phyloP scores from a whole-genome alignment of 495 filamentous ascomycete species.

The Arthonia radiata region DNA sequence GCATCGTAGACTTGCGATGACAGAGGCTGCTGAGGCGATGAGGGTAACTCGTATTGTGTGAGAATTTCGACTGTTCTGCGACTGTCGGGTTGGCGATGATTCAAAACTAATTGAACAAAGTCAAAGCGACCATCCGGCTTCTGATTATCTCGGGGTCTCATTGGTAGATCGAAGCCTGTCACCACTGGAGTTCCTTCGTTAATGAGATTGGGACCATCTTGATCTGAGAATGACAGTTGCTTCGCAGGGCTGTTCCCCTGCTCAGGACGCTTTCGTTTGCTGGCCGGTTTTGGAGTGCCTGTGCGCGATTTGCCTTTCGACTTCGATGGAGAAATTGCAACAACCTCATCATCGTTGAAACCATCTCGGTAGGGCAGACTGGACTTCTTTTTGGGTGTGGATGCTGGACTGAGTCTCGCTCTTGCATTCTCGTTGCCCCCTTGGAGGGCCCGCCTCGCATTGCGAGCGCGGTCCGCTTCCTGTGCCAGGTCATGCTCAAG shows the following conservation, averaged over 20 bases:
- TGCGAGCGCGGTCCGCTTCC: slow-evolving; percentile 23
- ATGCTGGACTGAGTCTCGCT: slow-evolving; percentile 10
- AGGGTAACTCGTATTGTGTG: slow-evolving; percentile 26
- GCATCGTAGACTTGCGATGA: slow-evolving; percentile 33
- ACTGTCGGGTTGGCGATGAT: slow-evolving; percentile 23
- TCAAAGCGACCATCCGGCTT: slow-evolving; percentile 16
- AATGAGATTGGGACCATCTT: no score
- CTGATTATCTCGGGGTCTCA: no score
- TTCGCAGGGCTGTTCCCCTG: slow-evolving; percentile 28
- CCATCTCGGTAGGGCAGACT: slow-evolving; percentile 37
- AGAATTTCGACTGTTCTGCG: slow-evolving; percentile 30
- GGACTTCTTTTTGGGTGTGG: slow-evolving; percentile 31
- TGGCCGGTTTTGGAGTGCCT: slow-evolving; percentile 29
- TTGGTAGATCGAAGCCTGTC: no score
- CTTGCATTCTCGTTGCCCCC: background rate
- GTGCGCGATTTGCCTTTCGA: slow-evolving; percentile 23
- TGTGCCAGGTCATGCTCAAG: slow-evolving; percentile 39
- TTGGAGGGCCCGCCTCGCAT: slow-evolving; percentile 13
- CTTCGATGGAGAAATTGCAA: slow-evolving; percentile 31
- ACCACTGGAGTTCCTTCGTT: no score
- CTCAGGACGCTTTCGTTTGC: slow-evolving; percentile 36
- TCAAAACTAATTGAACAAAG: slow-evolving; percentile 29
- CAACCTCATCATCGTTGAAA: slow-evolving; percentile 47
- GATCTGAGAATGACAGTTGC: slow-evolving; percentile 24
- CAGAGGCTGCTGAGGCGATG: slow-evolving; percentile 23